Base-by-base conservation (phyloP, 441 rosid species). In the Adansonia rubrostipa region DNA sequence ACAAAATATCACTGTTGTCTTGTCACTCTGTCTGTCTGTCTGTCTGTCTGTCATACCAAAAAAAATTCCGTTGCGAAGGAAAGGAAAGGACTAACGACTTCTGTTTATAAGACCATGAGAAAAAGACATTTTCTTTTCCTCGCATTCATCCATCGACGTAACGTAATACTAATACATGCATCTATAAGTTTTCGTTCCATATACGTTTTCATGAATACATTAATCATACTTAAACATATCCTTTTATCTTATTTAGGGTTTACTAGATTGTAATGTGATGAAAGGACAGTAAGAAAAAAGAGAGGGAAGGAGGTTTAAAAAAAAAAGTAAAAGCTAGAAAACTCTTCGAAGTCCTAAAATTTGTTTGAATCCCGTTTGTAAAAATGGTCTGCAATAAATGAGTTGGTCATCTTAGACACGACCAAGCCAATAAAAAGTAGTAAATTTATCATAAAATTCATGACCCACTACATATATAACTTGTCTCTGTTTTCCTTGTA, bases 401-500 rank as follows among this genome's bases (percentile, higher is more conserved):
- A 33, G 3, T 15, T 10, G 15, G 11, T 63, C 42, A 36, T 36
- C 42, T 64, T 15, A 15, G 9, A 13, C 47, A 14, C 20, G 47
- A 36, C 10, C 3, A 1, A 33, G 36, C 10, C 20, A 33, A 33
- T 63, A 24, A 62, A 24, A 58, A 22, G 22, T 36, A 36, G 6
- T 36, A 36, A 36, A 36, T 36, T 13, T 14, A 22, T 33, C 10
- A 14, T 44, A 42, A n/a, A 36, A 7, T 36, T 65, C 50, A 42
- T 8, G 45, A 42, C 71, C 14, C 42, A 1, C 8, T 7, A 65
- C 5, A 68, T 68, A 6, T 19, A 10, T 10, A 68, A 68, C 17
- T 9, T 17, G 53, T 17, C 13, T 64, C 62, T 65, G 10, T 61
- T 78, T 82, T 83, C 71, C 33, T 28, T 78, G 78, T 60, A 44